Conservation (phyloP, 1,284 basidiomycete species). For the Mycena citricolor region DNA sequence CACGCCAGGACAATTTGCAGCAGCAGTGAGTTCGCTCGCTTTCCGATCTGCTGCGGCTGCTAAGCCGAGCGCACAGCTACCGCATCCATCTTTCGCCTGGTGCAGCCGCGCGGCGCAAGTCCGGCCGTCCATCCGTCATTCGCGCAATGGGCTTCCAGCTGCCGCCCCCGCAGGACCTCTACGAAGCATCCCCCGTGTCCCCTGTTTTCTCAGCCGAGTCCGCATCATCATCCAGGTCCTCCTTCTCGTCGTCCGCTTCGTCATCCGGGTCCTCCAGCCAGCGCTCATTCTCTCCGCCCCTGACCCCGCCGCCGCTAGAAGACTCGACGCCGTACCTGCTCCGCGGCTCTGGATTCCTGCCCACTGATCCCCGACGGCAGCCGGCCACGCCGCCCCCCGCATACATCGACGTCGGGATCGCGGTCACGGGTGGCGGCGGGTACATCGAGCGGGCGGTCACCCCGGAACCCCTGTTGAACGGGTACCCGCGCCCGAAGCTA, state of each 20-base stretch:
- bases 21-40: conserved; percentile 53
- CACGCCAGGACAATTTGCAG: conserved; percentile 65
- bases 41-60: neutral
- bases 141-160: too few species aligned
- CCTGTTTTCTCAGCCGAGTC: neutral
- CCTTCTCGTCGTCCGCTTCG: neutral
- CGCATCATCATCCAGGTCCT: neutral
- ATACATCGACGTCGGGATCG: too few species aligned
- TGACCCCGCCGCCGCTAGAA: conserved; percentile 12
- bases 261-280: neutral
- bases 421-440: too few species aligned
- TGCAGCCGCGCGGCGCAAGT: conserved; percentile 41
- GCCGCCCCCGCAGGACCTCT: neutral
- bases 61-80: conserved; percentile 38
- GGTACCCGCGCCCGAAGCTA: too few species aligned
- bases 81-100: conserved; percentile 59
- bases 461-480: too few species aligned
- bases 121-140: conserved; percentile 1
- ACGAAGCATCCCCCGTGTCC: neutral
- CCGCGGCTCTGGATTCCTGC: too few species aligned
- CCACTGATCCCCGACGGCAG: too few species aligned
- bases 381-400: too few species aligned
- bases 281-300: neutral
- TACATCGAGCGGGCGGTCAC: too few species aligned
- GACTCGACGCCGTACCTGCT: conserved; percentile 8